Evolutionary conservation across 1,284 basidiomycete genomes (phyloP).

Genomic region (Hypsizygus ulmarius): DNA sequence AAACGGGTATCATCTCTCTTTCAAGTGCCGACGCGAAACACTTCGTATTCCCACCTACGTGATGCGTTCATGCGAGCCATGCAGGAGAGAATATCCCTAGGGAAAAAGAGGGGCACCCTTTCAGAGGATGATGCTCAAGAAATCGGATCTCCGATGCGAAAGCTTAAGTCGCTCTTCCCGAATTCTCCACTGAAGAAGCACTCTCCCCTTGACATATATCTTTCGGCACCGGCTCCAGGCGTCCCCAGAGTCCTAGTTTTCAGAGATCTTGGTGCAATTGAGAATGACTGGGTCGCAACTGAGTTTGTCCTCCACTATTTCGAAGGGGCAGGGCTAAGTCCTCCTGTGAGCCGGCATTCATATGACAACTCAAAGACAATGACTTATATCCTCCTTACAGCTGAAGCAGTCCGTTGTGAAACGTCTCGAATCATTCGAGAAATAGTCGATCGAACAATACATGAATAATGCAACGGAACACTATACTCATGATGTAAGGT

Average conservation of each 20-base stretch:
- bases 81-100: constrained; percentile 59
- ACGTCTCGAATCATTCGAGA: constrained; percentile 16
- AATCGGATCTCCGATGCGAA: constrained; percentile 62
- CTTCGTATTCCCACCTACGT: constrained; percentile 79
- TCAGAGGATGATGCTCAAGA: constrained; percentile 55
- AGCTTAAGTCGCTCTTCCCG: constrained; percentile 75
- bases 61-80: constrained; percentile 84
- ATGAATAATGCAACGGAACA: too few species aligned
- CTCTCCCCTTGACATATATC: constrained; percentile 63
- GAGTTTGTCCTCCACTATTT: constrained; percentile 76
- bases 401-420: constrained; percentile 20
- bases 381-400: constrained; percentile 3
- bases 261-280: constrained; percentile 67
- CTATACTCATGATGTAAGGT: too few species aligned
- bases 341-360: constrained; percentile 48
- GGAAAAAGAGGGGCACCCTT: constrained; percentile 49
- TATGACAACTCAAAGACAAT: constrained; percentile 3
- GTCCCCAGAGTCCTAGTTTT: constrained; percentile 60
- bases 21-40: constrained; percentile 77
- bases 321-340: constrained; percentile 65
- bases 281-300: constrained; percentile 70
- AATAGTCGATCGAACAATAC: too few species aligned
- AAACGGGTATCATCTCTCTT: background rate
- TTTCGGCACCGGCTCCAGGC: constrained; percentile 53
- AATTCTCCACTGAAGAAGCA: constrained; percentile 64